Conservation (phyloP, 129 eudicot species). For the Rutidosis leptorrhynchoides region DNA sequence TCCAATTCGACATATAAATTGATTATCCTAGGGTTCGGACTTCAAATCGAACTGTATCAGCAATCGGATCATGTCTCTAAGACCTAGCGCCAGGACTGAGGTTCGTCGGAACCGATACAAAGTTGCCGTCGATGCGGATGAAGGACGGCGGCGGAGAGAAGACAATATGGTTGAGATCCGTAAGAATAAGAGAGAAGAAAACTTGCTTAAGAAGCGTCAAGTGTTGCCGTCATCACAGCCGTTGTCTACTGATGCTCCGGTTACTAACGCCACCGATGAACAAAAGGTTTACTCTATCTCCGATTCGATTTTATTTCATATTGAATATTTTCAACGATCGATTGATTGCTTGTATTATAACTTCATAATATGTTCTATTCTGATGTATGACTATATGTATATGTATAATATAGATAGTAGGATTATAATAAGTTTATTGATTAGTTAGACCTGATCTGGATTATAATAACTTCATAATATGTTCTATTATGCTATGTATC, state of each 20-base stretch:
- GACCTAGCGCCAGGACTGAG: conserved; percentile 65
- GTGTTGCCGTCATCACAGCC: conserved; percentile 51
- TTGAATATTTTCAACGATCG: background rate
- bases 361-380: background rate
- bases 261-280: conserved; percentile 33
- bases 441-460: background rate
- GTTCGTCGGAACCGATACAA: conserved; percentile 83
- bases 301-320: conserved; percentile 10
- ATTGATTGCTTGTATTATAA: conserved; percentile 16
- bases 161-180: conserved; percentile 96
- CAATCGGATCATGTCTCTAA: conserved; percentile 51
- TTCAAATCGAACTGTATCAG: background rate
- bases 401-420: background rate
- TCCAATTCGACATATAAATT: background rate
- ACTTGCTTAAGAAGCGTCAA: conserved; percentile 77
- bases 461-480: too few relatives aligned
- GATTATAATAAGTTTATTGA: background rate
- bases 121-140: conserved; percentile 83
- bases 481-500: background rate
- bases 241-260: conserved; percentile 32
- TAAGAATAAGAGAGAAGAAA: conserved; percentile 80
- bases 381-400: background rate
- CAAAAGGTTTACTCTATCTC: conserved; percentile 45
- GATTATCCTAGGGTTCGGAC: conserved; percentile 24
- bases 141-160: conserved; percentile 78